Base-by-base conservation (phyloP, 2,329 filamentous ascomycete genomes). In the Paecilomyces formosus region DNA sequence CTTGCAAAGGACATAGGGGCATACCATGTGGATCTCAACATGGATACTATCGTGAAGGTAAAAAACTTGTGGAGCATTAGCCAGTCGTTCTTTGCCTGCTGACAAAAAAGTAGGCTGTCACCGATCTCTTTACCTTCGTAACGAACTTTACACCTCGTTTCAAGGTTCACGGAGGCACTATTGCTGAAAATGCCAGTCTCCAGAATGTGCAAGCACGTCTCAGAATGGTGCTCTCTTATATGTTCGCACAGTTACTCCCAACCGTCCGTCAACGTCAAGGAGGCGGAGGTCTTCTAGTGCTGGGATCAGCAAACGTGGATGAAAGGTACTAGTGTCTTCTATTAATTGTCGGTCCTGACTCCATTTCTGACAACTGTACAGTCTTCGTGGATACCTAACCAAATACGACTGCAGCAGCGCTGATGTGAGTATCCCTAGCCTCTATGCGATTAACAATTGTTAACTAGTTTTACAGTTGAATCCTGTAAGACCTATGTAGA, bases 21-120 rank as follows among this genome's bases (percentile, higher is more conserved):
- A 15, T 86, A 91, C 66, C 90, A 94, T 68, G 79, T 84, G 3
- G 83, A 92, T 66, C 77, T 91, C 52, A 84, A 91, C 66, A 91
- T 93, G 58, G 90, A 93, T 67, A 79, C 80, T 1, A 80, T 87
- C 8, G 85, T 86, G 61, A 76, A 82, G 21, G 82, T 87, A 0
- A 18, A 8, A 39, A 2, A n/a, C 15, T 45, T 4, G n/a, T n/a
- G 7, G 7, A 45, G 15, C 3, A 8, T 18, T 45, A 8, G 7
- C 18, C 18, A n/a, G 3, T 3, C 6, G 4, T 9, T 18, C 7
- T 9, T 45, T 45, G 5, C 39, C 18, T 45, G 8, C 39, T n/a
- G n/a, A 45, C 7, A 8, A 6, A 18, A 45, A 45, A 9, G 3
- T 45, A 45, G 39, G 39, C 39, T 9, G 76, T 86, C 55, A 84